Percentiles rank a stretch among this genome's conserved stretches.
These are phyloP conservation scores for Schizochytrium sp. DNA, from an alignment of 108 stramenopile genomes.

Conservation along the genomic window DNA sequence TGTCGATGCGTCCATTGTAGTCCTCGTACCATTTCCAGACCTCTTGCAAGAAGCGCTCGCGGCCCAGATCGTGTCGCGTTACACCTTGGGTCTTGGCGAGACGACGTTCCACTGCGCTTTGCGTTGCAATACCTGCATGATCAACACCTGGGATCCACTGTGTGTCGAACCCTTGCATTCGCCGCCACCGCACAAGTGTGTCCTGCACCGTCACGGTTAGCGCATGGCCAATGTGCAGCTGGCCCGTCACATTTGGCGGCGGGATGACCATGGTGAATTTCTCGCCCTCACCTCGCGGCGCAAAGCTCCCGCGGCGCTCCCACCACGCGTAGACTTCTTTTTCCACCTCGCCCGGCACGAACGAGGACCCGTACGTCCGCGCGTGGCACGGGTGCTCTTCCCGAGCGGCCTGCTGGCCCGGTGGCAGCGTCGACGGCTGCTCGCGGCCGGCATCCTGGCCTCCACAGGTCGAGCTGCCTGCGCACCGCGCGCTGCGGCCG, in stretches of 20 bases:
- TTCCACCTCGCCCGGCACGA: background rate
- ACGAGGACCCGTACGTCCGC: background rate
- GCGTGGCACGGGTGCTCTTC: background rate
- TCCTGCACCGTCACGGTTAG: slow-evolving; percentile 97
- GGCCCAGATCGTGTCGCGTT: slow-evolving; percentile 69
- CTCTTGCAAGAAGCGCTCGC: slow-evolving; percentile 72
- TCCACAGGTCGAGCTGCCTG: too few species aligned
- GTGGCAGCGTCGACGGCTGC: too few species aligned
- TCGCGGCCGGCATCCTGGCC: too few species aligned
- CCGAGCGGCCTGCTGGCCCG: too few species aligned
- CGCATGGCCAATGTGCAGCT: slow-evolving; percentile 98
- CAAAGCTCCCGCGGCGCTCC: background rate
- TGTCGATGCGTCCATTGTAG: slow-evolving; percentile 86
- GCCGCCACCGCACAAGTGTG: slow-evolving; percentile 87
- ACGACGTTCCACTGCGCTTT: slow-evolving; percentile 85
- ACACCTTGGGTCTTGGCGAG: slow-evolving; percentile 61
- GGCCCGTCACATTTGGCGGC: slow-evolving; percentile 96
- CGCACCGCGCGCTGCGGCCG: too few species aligned
- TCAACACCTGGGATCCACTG: slow-evolving; percentile 95
- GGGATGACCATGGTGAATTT: slow-evolving; percentile 63
- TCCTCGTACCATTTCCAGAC: slow-evolving; percentile 85
- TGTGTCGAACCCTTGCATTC: slow-evolving; percentile 90
- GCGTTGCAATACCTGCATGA: slow-evolving; percentile 98
- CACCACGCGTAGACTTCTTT: background rate
- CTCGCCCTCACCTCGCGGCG: background rate